A percentile compares a stretch with the other conserved stretches of the same genome.
phyloP scores from a whole-genome alignment of 2,329 filamentous ascomycete genomes.

The Fusarium sp. region DNA sequence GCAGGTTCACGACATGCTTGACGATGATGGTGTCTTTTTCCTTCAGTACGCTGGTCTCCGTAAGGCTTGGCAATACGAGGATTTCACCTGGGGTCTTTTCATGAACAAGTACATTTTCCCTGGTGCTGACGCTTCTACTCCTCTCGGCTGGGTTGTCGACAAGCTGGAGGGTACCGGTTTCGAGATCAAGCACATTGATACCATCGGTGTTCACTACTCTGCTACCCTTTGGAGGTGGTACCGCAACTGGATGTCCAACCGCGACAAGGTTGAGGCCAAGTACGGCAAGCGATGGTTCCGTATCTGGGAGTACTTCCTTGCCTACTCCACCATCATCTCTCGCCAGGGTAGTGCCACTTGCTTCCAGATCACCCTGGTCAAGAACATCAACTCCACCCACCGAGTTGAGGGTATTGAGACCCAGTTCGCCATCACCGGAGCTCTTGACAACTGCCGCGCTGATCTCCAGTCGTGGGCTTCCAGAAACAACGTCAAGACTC shows the following conservation, averaged over 20 bases:
- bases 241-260: conserved; percentile 96
- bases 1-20: conserved; percentile 94
- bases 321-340: conserved; percentile 84
- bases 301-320: conserved; percentile 95
- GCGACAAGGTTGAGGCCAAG: conserved; percentile 91
- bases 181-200: conserved; percentile 92
- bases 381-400: conserved; percentile 93
- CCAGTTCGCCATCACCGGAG: conserved; percentile 76
- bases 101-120: conserved; percentile 99
- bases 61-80: conserved; percentile 97
- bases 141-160: conserved; percentile 87
- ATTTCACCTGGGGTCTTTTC: conserved; percentile 97
- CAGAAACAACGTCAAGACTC: conserved; percentile 50
- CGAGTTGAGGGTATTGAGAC: conserved; percentile 78
- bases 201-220: conserved; percentile 95
- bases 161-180: conserved; percentile 76
- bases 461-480: conserved; percentile 49
- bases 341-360: conserved; percentile 88
- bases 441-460: conserved; percentile 55
- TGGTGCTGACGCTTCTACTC: conserved; percentile 93
- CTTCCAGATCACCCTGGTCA: conserved; percentile 88
- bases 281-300: conserved; percentile 97
- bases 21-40: conserved; percentile 96
- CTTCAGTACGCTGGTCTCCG: conserved; percentile 94
- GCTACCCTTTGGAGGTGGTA: conserved; percentile 98